A percentile compares a stretch with the other conserved stretches of the same genome.
Evolutionary conservation across 352 stramenopile species (phyloP).

Genomic region (Phytopythium mirpurense): DNA sequence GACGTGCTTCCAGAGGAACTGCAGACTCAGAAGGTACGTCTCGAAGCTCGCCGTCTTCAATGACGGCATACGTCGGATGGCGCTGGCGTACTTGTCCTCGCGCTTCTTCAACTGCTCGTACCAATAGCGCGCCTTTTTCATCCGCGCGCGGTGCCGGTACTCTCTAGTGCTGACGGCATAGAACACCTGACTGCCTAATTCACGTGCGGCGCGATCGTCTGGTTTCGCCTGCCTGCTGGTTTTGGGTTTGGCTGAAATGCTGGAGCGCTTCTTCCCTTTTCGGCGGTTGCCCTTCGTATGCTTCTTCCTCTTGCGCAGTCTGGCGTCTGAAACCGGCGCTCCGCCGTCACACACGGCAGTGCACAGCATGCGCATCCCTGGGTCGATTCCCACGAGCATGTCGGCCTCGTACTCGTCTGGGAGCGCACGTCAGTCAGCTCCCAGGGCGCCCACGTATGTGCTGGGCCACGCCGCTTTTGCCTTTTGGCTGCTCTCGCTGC

Average conservation of each 20-base stretch:
- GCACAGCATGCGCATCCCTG: conserved; percentile 6
- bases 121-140: conserved; percentile 8
- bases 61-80: background rate
- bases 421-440: background rate
- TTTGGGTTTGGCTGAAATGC: background rate
- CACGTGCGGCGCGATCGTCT: background rate
- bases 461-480: too few species aligned
- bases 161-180: background rate
- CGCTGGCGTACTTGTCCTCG: background rate
- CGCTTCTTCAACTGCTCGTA: background rate
- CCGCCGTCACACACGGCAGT: conserved; percentile 5
- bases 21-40: background rate
- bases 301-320: background rate
- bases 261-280: background rate
- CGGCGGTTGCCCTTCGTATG: background rate
- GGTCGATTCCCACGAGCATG: conserved; percentile 4
- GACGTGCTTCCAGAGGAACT: conserved; percentile 1
- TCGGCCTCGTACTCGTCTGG: background rate
- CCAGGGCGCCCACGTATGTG: background rate
- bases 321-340: background rate
- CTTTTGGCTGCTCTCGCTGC: too few species aligned
- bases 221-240: background rate
- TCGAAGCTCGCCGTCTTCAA: background rate
- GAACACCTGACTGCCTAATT: background rate
- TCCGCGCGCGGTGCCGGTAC: background rate